Base-by-base conservation (phyloP, 2,329 filamentous ascomycete species). In the Phialophora expanda region DNA sequence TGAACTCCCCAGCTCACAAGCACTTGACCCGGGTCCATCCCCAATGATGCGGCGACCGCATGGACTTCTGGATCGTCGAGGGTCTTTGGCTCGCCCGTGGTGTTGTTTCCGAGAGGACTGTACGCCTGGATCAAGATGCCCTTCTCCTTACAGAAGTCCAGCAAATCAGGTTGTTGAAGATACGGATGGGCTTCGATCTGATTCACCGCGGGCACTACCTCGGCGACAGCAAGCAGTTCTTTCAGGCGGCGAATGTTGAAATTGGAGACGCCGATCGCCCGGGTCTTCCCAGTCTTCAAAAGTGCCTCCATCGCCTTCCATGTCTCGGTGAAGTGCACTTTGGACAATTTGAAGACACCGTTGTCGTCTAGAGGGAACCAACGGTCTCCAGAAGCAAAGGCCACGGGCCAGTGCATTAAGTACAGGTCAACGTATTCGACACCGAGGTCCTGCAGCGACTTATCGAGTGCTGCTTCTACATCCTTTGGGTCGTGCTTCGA, bases 171-270 rank as follows among this genome's bases (percentile, higher is more conserved):
- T 71, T 87, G 85, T 41, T 83, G 85, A 14, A 87, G 77, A 54
- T 92, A 91, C 0, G 91, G 90, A 77, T 95, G 90, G 74, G 86
- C 88, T 80, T 94, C 91, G 74, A 94, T 90, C 82, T 95, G 91
- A 80, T 94, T 93, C 68, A 90, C 85, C 6, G 86, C 87, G 0
- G 91, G 91, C 2, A 81, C 75, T 66, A 90, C 76, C 71, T 83
- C 85, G 58, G 88, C 87, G 4, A 87, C 86, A 74, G 77, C 70
- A 26, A 86, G 78, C 22, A 89, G 79, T 62, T 84, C 76, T 71
- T 87, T 78, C 41, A 89, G 82, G 56, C 82, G 82, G n/a, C 77
- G 73, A 48, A 81, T 77, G 38, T 82, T 84, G 76, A 83, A 88
- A 79, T 88, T 88, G 68, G 82, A 85, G 41, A 88, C 82, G 26